Evolutionary conservation across 352 stramenopile genomes (phyloP), one percentile per base, ranked within the genome.

Genomic region (Elongisporangium undulatum): DNA sequence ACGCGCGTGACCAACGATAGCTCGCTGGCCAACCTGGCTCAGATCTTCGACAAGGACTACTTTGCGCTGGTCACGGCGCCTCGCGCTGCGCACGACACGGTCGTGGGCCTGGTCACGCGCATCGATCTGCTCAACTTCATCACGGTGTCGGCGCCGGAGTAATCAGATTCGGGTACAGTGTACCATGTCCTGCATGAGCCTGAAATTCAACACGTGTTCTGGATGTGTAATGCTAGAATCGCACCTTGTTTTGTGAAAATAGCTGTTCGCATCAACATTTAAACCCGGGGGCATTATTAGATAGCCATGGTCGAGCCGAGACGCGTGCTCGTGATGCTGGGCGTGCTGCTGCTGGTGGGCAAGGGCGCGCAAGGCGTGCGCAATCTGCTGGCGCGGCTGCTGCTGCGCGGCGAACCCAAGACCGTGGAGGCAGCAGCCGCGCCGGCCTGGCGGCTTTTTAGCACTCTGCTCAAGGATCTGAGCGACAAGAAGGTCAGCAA

Each of bases 121-220:
- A 98, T 99, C 74, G 96, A 99, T 73, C 74, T 99, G 58, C 79
- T 99, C 62, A 97, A 97, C 69, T 98, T 94, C 79, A 97, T 98
- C 69, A 94, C 90, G 9, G 77, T 15, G 9, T 41, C 22, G 10
- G 23, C 22, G 23, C 12, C 16, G 29, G 23, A 26, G 51, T 49
- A 45, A 19, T 20, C 4, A 24, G 34, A 45, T 45, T 45, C 10
- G 10, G 34, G 34, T 45, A 45, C 34, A 45, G 10, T 45, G 34
- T 45, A 45, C 34, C 34, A 45, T 12, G 16, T 10, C 1, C 34
- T 45, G 10, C 9, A 17, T 45, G 34, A 15, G 34, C 34, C 23
- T 45, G 13, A 17, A 45, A 45, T 45, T 45, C 34, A 45, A 45
- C 34, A 45, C 34, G 34, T 45, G 34, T 45, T 45, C 34, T 45